phyloP scores from a whole-genome alignment of 352 stramenopile species.

The Pythium coloratum region DNA sequence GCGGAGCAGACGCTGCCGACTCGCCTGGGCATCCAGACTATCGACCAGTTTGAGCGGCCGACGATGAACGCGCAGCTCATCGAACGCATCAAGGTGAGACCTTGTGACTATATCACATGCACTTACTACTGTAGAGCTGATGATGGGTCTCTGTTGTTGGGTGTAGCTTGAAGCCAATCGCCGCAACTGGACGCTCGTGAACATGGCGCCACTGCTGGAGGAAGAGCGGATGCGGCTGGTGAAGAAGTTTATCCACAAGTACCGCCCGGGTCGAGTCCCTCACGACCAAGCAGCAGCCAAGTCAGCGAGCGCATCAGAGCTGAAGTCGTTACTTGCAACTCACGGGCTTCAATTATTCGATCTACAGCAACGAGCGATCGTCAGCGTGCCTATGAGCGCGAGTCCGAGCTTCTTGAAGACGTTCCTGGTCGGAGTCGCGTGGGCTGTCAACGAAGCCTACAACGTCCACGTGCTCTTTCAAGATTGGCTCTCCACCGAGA shows the following conservation, averaged over 20 bases:
- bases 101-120: background rate
- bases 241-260: constrained; percentile 62
- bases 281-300: background rate
- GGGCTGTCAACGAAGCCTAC: constrained; percentile 72
- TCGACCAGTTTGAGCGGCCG: constrained; percentile 63
- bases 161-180: constrained; percentile 68
- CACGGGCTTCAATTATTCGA: constrained; percentile 67
- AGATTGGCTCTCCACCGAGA: constrained; percentile 61
- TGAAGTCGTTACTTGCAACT: constrained; percentile 6
- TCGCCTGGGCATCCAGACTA: constrained; percentile 27
- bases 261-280: constrained; percentile 14
- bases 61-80: constrained; percentile 74
- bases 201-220: constrained; percentile 54
- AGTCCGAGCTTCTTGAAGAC: constrained; percentile 70
- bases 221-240: constrained; percentile 62
- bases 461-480: constrained; percentile 70
- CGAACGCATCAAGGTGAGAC: constrained; percentile 67
- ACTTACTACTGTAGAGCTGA: background rate
- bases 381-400: constrained; percentile 47
- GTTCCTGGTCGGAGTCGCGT: constrained; percentile 55
- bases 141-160: background rate
- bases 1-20: constrained; percentile 10
- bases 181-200: constrained; percentile 71
- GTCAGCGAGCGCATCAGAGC: background rate
- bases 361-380: constrained; percentile 74